A percentile compares a stretch with the other conserved stretches of the same genome.
Conservation (phyloP, 257 asterid species). For the Ilex asprella region DNA sequence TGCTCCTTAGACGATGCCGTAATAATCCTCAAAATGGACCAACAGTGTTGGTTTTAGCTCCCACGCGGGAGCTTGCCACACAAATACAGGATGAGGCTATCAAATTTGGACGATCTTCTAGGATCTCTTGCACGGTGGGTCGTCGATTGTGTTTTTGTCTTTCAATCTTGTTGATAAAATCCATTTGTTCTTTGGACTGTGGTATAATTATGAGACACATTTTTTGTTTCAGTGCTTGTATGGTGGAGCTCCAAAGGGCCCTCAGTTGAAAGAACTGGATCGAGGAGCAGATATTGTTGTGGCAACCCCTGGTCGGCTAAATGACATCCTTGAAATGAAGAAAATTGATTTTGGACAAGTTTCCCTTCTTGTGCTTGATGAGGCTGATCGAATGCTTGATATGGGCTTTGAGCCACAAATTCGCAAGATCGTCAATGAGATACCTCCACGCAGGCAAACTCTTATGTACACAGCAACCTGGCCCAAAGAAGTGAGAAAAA, state of each 20-base stretch:
- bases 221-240: slow-evolving; percentile 68
- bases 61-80: slow-evolving; percentile 98
- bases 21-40: slow-evolving; percentile 89
- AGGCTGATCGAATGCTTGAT: slow-evolving; percentile 99
- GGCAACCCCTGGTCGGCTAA: slow-evolving; percentile 98
- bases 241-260: slow-evolving; percentile 96
- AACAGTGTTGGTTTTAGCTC: slow-evolving; percentile 82
- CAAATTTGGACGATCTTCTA: slow-evolving; percentile 90
- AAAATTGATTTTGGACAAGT: slow-evolving; percentile 84
- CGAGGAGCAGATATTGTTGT: slow-evolving; percentile 91
- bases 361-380: slow-evolving; percentile 94
- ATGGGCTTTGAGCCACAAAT: slow-evolving; percentile 99
- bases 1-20: slow-evolving; percentile 60
- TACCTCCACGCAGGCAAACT: slow-evolving; percentile 95
- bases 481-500: slow-evolving; percentile 94
- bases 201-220: slow-evolving; percentile 2
- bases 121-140: slow-evolving; percentile 87
- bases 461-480: slow-evolving; percentile 99
- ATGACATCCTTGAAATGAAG: slow-evolving; percentile 95
- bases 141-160: not conserved
- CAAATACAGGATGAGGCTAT: slow-evolving; percentile 97
- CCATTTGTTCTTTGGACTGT: slow-evolving; percentile 3
- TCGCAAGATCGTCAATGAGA: slow-evolving; percentile 86
- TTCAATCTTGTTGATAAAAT: not conserved
- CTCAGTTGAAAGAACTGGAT: slow-evolving; percentile 81